phyloP scores from a whole-genome alignment of 2,329 filamentous ascomycete species.

The Amesomyces nigricolor region DNA sequence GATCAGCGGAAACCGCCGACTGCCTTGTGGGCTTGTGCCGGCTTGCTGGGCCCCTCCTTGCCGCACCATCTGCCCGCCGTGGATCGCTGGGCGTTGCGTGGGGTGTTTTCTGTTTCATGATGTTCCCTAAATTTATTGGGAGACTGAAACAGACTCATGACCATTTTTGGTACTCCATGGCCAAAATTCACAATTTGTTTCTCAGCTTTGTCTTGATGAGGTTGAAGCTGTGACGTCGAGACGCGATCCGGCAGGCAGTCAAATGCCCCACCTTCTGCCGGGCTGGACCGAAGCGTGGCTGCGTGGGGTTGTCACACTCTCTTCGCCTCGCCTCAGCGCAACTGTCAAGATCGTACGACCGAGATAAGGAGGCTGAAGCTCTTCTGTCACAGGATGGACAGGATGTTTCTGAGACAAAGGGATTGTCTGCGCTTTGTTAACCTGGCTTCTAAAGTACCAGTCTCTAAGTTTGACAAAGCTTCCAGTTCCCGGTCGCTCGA shows the following conservation, averaged over 20 bases:
- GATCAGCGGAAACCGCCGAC: constrained; percentile 32
- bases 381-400: too few relatives aligned
- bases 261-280: background rate
- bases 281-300: constrained; percentile 5
- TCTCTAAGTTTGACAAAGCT: too few relatives aligned
- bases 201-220: too few relatives aligned
- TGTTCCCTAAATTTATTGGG: too few relatives aligned
- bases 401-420: too few relatives aligned
- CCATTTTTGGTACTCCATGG: too few relatives aligned
- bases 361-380: background rate
- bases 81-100: background rate
- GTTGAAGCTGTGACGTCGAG: background rate
- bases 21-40: constrained; percentile 15
- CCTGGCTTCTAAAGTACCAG: too few relatives aligned
- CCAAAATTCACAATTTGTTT: too few relatives aligned
- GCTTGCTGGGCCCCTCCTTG: constrained; percentile 2
- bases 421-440: too few relatives aligned
- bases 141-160: too few relatives aligned
- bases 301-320: background rate
- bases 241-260: background rate
- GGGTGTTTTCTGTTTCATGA: too few relatives aligned
- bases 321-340: background rate
- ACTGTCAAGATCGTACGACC: constrained; percentile 10
- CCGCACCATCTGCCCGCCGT: constrained; percentile 5
- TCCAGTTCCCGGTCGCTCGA: too few relatives aligned